A percentile compares a stretch with the other conserved stretches of the same genome.
Conservation (phyloP, 164 flowering plant species). For the Piper longum region DNA sequence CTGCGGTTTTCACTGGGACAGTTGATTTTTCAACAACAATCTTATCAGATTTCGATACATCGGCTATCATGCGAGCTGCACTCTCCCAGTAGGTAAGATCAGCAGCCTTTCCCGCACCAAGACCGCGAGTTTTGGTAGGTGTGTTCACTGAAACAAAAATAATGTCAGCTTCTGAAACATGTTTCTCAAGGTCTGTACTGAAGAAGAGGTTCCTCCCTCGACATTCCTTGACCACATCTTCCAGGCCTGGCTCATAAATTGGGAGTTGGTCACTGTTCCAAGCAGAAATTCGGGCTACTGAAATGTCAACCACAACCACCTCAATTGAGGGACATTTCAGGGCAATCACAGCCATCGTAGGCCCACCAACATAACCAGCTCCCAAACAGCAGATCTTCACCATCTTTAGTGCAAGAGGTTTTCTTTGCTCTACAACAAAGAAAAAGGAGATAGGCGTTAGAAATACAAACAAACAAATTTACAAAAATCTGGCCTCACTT, state of each 20-base stretch:
- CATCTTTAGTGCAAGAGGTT: background rate
- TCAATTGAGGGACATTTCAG: slow-evolving; percentile 10
- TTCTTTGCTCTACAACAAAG: background rate
- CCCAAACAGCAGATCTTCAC: slow-evolving; percentile 16
- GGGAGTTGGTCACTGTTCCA: slow-evolving; percentile 18
- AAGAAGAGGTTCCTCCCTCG: slow-evolving; percentile 14
- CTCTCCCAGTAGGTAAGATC: slow-evolving; percentile 20
- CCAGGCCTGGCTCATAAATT: slow-evolving; percentile 18
- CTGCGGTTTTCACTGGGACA: slow-evolving; percentile 20
- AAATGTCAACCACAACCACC: slow-evolving; percentile 18
- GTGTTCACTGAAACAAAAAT: slow-evolving; percentile 18
- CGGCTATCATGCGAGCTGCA: slow-evolving; percentile 22
- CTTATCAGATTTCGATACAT: slow-evolving; percentile 18
- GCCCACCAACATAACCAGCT: slow-evolving; percentile 19
- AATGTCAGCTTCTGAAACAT: slow-evolving; percentile 13
- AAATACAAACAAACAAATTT: too few species aligned
- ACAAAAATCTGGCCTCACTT: too few species aligned
- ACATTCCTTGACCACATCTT: slow-evolving; percentile 12
- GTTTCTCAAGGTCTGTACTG: slow-evolving; percentile 12
- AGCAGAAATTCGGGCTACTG: slow-evolving; percentile 12
- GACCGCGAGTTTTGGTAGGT: slow-evolving; percentile 16
- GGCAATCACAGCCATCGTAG: slow-evolving; percentile 18
- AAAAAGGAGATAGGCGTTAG: background rate
- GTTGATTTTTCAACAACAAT: slow-evolving; percentile 23
- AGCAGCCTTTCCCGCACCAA: slow-evolving; percentile 18